Conservation (phyloP, 805 yeast species). For the Hemisphaericaspora nanyangensis region DNA sequence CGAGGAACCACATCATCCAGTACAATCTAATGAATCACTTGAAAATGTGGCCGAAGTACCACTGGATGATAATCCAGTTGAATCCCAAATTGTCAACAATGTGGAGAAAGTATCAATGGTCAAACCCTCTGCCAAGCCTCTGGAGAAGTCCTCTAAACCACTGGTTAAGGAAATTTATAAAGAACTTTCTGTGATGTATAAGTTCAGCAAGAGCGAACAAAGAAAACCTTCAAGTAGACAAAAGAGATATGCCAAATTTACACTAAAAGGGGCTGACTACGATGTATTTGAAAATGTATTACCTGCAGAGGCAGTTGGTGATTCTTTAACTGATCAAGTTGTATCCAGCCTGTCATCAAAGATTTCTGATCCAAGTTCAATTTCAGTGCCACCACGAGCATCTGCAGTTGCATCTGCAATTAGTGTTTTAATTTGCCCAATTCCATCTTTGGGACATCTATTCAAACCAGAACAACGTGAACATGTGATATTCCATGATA, state of each 20-base stretch:
- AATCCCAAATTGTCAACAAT: background rate
- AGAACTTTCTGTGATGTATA: constrained; percentile 16
- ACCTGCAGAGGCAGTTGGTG: background rate
- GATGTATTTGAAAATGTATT: constrained; percentile 5
- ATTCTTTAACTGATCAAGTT: background rate
- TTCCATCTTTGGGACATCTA: constrained; percentile 32
- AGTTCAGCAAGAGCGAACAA: background rate
- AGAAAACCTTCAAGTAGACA: constrained; percentile 10
- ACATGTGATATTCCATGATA: constrained; percentile 41
- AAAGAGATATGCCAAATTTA: constrained; percentile 16
- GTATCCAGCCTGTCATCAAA: background rate
- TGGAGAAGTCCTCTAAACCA: constrained; percentile 1
- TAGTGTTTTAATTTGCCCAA: constrained; percentile 36
- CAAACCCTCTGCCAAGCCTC: background rate
- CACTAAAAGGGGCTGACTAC: constrained; percentile 20
- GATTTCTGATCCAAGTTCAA: constrained; percentile 6
- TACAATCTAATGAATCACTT: constrained; percentile 9
- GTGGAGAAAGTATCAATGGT: background rate
- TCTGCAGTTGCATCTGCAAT: constrained; percentile 40
- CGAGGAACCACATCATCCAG: constrained; percentile 1
- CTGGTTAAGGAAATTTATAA: constrained; percentile 10
- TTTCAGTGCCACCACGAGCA: constrained; percentile 44
- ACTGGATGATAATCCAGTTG: constrained; percentile 13
- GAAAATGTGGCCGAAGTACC: constrained; percentile 31
- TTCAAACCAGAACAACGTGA: constrained; percentile 30